These are phyloP conservation scores for Cercospora berteroae DNA, from an alignment of 2,329 filamentous ascomycete genomes.

Conservation along the genomic window DNA sequence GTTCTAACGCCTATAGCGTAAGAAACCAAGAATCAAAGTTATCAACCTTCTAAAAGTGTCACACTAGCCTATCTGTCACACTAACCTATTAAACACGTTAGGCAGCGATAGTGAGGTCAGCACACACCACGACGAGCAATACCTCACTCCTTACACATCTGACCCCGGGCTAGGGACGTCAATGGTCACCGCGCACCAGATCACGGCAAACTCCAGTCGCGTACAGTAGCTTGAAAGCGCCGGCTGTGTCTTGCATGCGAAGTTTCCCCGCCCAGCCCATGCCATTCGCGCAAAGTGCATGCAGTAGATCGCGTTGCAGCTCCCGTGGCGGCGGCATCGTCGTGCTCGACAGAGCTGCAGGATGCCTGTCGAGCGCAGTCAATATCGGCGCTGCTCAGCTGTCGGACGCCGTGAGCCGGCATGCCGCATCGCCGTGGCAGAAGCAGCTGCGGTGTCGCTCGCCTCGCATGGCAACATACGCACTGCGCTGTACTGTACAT, in stretches of 20 bases:
- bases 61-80: too few species aligned
- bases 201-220: background rate
- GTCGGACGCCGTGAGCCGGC: background rate
- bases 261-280: constrained; percentile 2
- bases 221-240: background rate
- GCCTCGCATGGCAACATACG: background rate
- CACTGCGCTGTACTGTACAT: background rate
- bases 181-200: background rate
- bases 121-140: background rate
- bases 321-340: background rate
- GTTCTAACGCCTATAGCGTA: too few species aligned
- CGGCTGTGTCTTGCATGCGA: background rate
- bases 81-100: too few species aligned
- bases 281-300: background rate
- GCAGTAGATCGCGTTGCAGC: constrained; percentile 1
- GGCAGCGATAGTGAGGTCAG: background rate
- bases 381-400: background rate
- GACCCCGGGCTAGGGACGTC: background rate
- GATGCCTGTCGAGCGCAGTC: background rate
- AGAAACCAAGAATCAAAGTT: too few species aligned
- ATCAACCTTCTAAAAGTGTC: too few species aligned
- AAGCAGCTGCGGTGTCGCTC: background rate
- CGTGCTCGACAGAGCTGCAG: background rate
- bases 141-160: background rate
- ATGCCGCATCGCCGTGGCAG: background rate